Base-by-base conservation (phyloP, 495 filamentous ascomycete genomes). In the Ascodesmis nigricans region DNA sequence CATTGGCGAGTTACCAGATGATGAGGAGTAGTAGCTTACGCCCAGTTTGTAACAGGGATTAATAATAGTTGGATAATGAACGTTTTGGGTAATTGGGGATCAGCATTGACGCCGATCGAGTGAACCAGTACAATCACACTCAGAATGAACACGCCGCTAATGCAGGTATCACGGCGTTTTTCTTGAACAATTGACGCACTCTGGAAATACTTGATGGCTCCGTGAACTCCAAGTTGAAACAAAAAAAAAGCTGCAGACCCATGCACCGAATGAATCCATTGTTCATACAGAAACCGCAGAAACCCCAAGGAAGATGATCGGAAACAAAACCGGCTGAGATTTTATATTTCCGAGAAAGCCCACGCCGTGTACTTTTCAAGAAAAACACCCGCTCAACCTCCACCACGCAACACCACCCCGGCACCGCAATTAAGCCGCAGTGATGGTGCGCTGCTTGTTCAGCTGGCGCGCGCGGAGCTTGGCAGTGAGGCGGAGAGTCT, bases 401-500 rank as follows among this genome's bases (percentile, higher is more conserved):
- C 23, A 25, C 23, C 23, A 25, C 6, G 6, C 11, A 25, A 6
- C 23, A 6, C 6, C 23, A 25, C 23, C 23, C n/a, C n/a, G n/a
- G n/a, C n/a, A n/a, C n/a, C n/a, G n/a, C n/a, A n/a, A n/a, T 57
- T 80, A 84, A 55, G 78, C 65, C 52, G 78, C 64, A 39, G 75
- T 78, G 61, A 92, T 77, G 50, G 78, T 78, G 54, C 62, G 62
- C 33, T 52, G 42, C 48, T 56, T 55, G 60, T 78, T 73, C 50
- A 73, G 58, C 58, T 74, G 69, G 50, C 68, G 60, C 52, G 78
- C 87, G 53, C 82, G 78, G 69, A 93, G 87, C 60, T 81, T 73
- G 37, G 78, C 75, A 65, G 57, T 78, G 51, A 97, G 62, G 51
- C 69, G 72, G 40, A 55, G 50, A 45, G 75, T 66, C 41, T 67